These are phyloP conservation scores for Cercospora nicotianae DNA, from an alignment of 2,329 filamentous ascomycete species.

Conservation along the genomic window DNA sequence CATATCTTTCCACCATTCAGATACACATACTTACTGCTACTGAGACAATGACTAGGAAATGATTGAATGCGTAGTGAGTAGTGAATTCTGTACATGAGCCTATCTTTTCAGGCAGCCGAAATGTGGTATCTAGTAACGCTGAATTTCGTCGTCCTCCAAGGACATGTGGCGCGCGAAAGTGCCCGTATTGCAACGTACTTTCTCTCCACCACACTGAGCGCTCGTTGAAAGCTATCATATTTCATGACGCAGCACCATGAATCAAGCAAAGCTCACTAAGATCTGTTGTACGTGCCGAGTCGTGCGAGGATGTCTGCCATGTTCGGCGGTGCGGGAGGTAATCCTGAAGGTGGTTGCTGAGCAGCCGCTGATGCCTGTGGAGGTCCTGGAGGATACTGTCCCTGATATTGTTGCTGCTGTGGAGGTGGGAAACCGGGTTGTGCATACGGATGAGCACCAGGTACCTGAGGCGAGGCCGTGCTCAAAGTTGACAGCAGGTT, in stretches of 20 bases:
- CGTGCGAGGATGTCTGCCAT: slow-evolving; percentile 76
- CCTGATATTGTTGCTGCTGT: slow-evolving; percentile 16
- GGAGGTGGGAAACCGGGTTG: slow-evolving; percentile 24
- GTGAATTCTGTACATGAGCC: background rate
- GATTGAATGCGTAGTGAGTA: background rate
- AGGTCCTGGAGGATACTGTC: slow-evolving; percentile 34
- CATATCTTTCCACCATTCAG: background rate
- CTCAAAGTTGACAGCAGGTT: slow-evolving; percentile 64
- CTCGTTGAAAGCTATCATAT: background rate
- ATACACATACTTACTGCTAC: no score
- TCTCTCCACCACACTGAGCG: background rate
- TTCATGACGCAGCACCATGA: background rate
- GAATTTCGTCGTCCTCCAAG: background rate
- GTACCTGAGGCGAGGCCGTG: slow-evolving; percentile 34
- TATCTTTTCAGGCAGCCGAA: background rate
- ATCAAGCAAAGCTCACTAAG: background rate
- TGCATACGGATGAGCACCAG: slow-evolving; percentile 17
- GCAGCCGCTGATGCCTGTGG: slow-evolving; percentile 2
- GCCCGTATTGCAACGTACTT: background rate
- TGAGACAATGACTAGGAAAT: no score
- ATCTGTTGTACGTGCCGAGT: slow-evolving; percentile 51
- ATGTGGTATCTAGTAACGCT: background rate
- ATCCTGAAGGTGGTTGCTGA: slow-evolving; percentile 44
- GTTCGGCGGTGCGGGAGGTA: slow-evolving; percentile 56
- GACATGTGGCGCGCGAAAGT: background rate